These are phyloP conservation scores for Pleurotus djamor DNA, from an alignment of 768 basidiomycete species.

Conservation along the genomic window DNA sequence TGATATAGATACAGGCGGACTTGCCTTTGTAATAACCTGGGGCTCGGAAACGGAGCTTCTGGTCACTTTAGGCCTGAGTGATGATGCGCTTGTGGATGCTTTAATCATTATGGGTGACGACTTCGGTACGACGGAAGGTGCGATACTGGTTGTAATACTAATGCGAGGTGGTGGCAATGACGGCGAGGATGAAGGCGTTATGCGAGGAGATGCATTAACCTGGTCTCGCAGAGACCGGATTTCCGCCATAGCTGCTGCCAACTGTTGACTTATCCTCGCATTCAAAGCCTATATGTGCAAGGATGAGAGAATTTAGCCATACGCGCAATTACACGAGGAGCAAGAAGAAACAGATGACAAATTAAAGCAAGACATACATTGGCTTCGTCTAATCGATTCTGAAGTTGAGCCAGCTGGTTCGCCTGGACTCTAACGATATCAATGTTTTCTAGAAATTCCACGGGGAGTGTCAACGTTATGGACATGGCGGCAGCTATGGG, in stretches of 20 bases:
- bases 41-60: slow-evolving; percentile 1
- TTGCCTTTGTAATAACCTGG: neutral
- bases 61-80: neutral
- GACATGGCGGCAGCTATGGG: slow-evolving; percentile 4
- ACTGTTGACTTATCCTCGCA: slow-evolving; percentile 4
- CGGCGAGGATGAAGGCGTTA: neutral
- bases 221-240: slow-evolving; percentile 1
- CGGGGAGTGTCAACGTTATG: slow-evolving; percentile 9
- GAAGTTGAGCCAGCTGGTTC: neutral
- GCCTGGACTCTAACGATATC: slow-evolving; percentile 3
- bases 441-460: slow-evolving; percentile 9
- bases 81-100: neutral
- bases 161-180: too few species aligned
- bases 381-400: slow-evolving; percentile 5
- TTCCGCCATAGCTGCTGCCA: slow-evolving; percentile 1
- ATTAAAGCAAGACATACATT: neutral
- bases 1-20: neutral
- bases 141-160: neutral
- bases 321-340: neutral
- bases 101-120: neutral
- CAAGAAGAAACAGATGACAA: neutral
- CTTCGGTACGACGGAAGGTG: neutral
- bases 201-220: neutral
- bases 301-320: neutral
- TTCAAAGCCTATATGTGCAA: neutral